A percentile compares a stretch with the other conserved stretches of the same genome.
Evolutionary conservation across 2,329 filamentous ascomycete genomes (phyloP).

Genomic region (Monilinia vaccinii-corymbosi): DNA sequence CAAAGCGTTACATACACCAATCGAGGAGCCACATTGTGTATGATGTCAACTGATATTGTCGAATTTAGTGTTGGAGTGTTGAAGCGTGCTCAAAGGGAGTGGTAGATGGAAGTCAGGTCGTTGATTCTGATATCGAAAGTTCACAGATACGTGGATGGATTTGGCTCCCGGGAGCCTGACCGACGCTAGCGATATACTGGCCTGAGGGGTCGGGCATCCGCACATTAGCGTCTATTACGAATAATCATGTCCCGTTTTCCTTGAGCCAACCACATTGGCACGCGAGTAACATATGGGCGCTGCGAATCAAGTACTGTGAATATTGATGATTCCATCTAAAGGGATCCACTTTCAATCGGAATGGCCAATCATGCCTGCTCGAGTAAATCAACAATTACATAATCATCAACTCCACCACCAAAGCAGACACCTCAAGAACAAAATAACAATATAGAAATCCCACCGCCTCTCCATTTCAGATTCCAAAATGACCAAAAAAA

Average conservation of each 20-base stretch:
- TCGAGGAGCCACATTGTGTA: conserved; percentile 79
- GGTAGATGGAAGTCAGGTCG: conserved; percentile 1
- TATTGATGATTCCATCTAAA: too few relatives aligned
- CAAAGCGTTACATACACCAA: conserved; percentile 63
- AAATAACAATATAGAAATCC: background rate
- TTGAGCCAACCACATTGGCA: background rate
- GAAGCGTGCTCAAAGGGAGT: conserved; percentile 2
- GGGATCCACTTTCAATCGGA: too few relatives aligned
- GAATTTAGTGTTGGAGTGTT: background rate
- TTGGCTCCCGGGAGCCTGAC: conserved; percentile 8
- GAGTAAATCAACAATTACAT: too few relatives aligned
- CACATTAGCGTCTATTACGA: too few relatives aligned
- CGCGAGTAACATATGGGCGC: background rate
- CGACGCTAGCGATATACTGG: conserved; percentile 8
- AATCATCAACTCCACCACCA: too few relatives aligned
- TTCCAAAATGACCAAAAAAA: too few relatives aligned
- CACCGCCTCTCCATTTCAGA: too few relatives aligned
- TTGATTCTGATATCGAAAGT: conserved; percentile 7
- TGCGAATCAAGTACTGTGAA: background rate
- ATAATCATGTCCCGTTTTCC: too few relatives aligned
- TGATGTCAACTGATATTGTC: conserved; percentile 1
- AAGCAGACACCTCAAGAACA: too few relatives aligned
- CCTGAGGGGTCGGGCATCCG: background rate
- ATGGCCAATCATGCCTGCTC: too few relatives aligned
- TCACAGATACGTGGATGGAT: conserved; percentile 12